Evolutionary conservation across 768 basidiomycete genomes (phyloP), one percentile per base, ranked within the genome.

Genomic region (Gloeophyllum trabeum): DNA sequence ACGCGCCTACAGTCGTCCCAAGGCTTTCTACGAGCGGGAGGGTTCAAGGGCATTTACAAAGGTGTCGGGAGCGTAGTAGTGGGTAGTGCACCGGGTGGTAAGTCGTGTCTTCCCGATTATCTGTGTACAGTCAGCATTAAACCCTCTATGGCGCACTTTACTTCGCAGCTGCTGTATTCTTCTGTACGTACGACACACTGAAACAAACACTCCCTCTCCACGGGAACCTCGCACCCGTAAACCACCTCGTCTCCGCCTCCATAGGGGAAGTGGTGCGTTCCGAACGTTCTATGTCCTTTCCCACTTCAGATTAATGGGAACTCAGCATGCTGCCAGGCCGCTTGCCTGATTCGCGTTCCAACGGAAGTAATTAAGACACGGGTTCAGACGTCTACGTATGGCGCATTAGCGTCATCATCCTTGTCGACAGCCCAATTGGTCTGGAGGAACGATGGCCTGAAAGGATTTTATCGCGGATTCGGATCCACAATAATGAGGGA

Each of bases 281-380:
- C 12, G 24, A 12, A n/a, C 13, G 20, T 35, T 21, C 16, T 32
- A 24, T 28, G 35, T 6, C 41, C 25, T 39, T 41, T 18, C 32
- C 4, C 40, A 39, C 28, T 18, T 35, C 23, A 16, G 41, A 32
- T 42, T 50, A 32, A 55, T 41, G 6, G 2, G 10, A 36, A 35
- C 10, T 32, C 32, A 46, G 42, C 34, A 41, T 13, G 6, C 18
- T 37, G 24, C 35, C 57, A 87, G 84, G 73, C 82, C 39, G 91
- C 93, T 24, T 98, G 93, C 58, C 66, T 94, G 41, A 75, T 98
- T 40, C 84, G 93, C 38, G 93, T 98, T 2, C 93, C 93, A 1
- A 96, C 93, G 0, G 94, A 97, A 58, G 84, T 98, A 23, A 83
- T 97, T 62, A 98, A 98, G 59, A 93, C 89, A 6, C 75, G 93